Percentiles rank a stretch among this genome's conserved stretches.
phyloP scores from a whole-genome alignment of 2,329 filamentous ascomycete species.

The Exophiala aquamarina region DNA sequence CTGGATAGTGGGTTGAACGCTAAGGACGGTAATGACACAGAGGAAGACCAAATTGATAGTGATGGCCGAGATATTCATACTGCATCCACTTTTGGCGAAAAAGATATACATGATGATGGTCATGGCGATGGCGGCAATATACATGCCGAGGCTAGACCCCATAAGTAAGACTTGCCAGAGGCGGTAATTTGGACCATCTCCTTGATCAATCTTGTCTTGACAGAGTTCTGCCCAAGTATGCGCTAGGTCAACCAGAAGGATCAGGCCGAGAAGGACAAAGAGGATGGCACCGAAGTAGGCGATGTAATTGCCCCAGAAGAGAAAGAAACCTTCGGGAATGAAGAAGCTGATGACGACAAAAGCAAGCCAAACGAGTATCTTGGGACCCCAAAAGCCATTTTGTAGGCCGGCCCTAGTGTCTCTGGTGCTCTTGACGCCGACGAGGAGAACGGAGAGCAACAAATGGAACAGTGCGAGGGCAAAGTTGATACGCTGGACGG shows the following conservation, averaged over 20 bases:
- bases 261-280: conserved; percentile 87
- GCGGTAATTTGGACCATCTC: conserved; percentile 57
- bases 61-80: conserved; percentile 96
- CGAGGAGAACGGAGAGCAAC: conserved; percentile 76
- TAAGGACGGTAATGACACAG: conserved; percentile 76
- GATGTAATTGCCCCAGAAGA: conserved; percentile 94
- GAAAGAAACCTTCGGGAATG: conserved; percentile 92
- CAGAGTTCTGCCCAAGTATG: conserved; percentile 98
- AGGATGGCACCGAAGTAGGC: conserved; percentile 84
- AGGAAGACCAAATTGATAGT: conserved; percentile 88
- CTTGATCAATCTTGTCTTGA: conserved; percentile 83
- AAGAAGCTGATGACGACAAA: conserved; percentile 91
- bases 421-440: conserved; percentile 84
- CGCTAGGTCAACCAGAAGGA: conserved; percentile 89
- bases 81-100: conserved; percentile 77
- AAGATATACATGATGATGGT: conserved; percentile 97
- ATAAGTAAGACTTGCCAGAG: conserved; percentile 85
- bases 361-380: conserved; percentile 83
- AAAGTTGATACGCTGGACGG: conserved; percentile 97
- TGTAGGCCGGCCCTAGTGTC: conserved; percentile 85
- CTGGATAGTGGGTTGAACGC: conserved; percentile 86
- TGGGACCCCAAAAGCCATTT: conserved; percentile 99
- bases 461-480: conserved; percentile 92
- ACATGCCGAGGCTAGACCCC: conserved; percentile 92
- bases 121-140: conserved; percentile 85